A percentile compares a stretch with the other conserved stretches of the same genome.
Conservation (phyloP, 1,284 basidiomycete genomes). For the Melampsora occidentalis region DNA sequence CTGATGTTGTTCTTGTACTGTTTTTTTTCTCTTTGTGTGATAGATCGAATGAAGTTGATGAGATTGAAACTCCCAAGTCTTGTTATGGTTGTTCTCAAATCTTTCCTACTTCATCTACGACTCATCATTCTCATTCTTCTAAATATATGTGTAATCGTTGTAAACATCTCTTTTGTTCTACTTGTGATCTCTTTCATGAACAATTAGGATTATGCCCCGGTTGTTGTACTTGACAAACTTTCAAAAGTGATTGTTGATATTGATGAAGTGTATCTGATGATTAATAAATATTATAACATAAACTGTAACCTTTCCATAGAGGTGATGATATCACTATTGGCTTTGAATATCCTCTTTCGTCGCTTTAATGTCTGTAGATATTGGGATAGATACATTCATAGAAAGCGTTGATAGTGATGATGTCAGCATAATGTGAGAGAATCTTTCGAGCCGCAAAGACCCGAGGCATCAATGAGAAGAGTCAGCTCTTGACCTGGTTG, state of each 20-base stretch:
- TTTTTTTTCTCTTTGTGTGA: constrained; percentile 46
- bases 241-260: background rate
- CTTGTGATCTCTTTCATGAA: constrained; percentile 63
- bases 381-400: no score
- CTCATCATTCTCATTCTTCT: constrained; percentile 47
- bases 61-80: constrained; percentile 15
- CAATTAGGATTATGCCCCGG: constrained; percentile 52
- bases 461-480: no score
- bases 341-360: no score
- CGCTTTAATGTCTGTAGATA: no score
- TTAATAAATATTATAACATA: no score
- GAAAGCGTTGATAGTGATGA: no score
- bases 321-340: no score
- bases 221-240: constrained; percentile 42
- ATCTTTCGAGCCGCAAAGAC: no score
- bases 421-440: no score
- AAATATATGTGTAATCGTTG: constrained; percentile 58
- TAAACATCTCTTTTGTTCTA: constrained; percentile 64
- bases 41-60: constrained; percentile 21
- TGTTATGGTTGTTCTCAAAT: constrained; percentile 18
- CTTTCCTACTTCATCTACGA: constrained; percentile 26
- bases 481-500: no score
- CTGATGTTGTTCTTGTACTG: constrained; percentile 45
- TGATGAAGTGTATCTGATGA: background rate
- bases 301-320: no score